Evolutionary conservation across 495 filamentous ascomycete species (phyloP).

Genomic region (Daldinia loculata): DNA sequence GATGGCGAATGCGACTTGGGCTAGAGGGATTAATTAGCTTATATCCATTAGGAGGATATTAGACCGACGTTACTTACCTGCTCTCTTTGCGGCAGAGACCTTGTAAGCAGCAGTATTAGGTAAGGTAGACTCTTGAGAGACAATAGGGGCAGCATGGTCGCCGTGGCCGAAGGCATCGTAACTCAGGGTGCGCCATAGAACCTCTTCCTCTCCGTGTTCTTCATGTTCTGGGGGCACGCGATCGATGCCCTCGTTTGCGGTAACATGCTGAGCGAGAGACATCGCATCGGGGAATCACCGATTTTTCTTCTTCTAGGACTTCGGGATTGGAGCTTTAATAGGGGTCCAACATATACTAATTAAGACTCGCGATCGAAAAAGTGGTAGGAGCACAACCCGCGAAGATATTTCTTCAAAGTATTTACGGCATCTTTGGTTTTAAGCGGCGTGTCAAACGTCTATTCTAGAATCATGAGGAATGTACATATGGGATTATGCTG

Average conservation of each 20-base stretch:
- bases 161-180: slow-evolving; percentile 35
- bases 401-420: neutral
- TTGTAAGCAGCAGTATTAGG: slow-evolving; percentile 57
- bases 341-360: neutral
- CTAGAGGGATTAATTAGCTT: slow-evolving; percentile 43
- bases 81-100: slow-evolving; percentile 61
- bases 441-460: neutral
- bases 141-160: slow-evolving; percentile 12
- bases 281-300: neutral
- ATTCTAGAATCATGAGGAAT: slow-evolving; percentile 27
- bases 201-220: slow-evolving; percentile 26
- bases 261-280: slow-evolving; percentile 41
- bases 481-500: slow-evolving; percentile 17
- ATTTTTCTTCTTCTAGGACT: neutral
- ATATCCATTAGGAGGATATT: neutral
- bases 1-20: slow-evolving; percentile 66
- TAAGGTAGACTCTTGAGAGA: slow-evolving; percentile 21
- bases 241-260: slow-evolving; percentile 45
- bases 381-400: neutral
- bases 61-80: slow-evolving; percentile 47
- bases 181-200: slow-evolving; percentile 42
- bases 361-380: neutral
- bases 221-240: slow-evolving; percentile 36
- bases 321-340: neutral
- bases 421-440: neutral